Evolutionary conservation across 2,329 filamentous ascomycete species (phyloP), one percentile per base, ranked within the genome.

Genomic region (Clarireedia paspali): DNA sequence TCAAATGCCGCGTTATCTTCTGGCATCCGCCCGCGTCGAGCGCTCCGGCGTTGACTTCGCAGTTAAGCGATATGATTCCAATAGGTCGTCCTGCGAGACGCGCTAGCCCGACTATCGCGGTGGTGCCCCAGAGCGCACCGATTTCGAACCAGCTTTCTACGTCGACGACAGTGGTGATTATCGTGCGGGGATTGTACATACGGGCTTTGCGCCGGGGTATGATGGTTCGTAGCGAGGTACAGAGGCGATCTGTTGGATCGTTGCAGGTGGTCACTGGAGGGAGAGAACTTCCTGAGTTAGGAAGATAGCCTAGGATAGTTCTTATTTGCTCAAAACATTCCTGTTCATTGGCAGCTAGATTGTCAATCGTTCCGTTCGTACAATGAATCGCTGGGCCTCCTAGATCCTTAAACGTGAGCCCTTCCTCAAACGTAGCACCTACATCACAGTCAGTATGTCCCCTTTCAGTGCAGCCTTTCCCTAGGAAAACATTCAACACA

Each of bases 281-380:
- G 3, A 79, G 66, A 34, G 79, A 73, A 2, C 72, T 75, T 0
- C 82, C 82, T 34, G 72, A 79, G 59, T 83, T 79, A 1, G 83
- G 82, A 1, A 85, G 69, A 60, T 79, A 85, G 24, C 73, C 70
- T 20, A 85, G 64, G 1, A 85, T 75, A 0, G 74, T 78, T 1
- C 80, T 72, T 4, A 86, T 65, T 65, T 86, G 83, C 61, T 80
- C 76, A 57, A 84, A 85, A 59, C 81, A 83, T 40, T 77, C 80
- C n/a, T 73, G 72, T 65, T 86, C 82, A 57, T 82, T 77, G 4
- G 74, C 72, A 0, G 82, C 82, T 2, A 84, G 71, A 53, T 85
- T 86, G 58, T 86, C 83, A 49, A 85, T 84, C 0, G 82, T 86
- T 0, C 83, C 83, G 57, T 86, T 86, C 1, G 78, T 80, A 62